phyloP scores from a whole-genome alignment of 2,329 filamentous ascomycete genomes.

The Xylariales sp. region DNA sequence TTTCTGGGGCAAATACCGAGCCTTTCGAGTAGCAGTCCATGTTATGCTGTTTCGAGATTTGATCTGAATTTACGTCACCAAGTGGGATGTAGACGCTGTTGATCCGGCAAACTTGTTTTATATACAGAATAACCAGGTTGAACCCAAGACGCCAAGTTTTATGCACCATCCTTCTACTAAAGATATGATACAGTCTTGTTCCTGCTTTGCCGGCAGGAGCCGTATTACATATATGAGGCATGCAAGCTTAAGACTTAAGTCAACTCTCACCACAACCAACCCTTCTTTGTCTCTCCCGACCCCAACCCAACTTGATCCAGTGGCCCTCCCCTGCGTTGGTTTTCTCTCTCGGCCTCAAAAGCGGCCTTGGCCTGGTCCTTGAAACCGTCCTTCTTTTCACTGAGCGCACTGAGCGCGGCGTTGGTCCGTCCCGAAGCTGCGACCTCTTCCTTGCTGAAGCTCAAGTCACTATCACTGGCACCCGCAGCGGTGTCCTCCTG shows the following conservation, averaged over 20 bases:
- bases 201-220: slow-evolving; percentile 2
- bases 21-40: no score
- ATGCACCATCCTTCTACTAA: slow-evolving; percentile 40
- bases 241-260: no score
- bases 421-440: slow-evolving; percentile 23
- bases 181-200: slow-evolving; percentile 34
- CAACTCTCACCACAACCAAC: slow-evolving; percentile 43
- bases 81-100: no score
- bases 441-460: slow-evolving; percentile 27
- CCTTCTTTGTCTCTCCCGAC: slow-evolving; percentile 36
- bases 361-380: slow-evolving; percentile 37
- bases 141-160: slow-evolving; percentile 35
- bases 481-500: slow-evolving; percentile 26
- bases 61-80: no score
- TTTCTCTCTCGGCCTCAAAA: slow-evolving; percentile 46
- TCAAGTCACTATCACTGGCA: slow-evolving; percentile 9
- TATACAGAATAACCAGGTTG: slow-evolving; percentile 15
- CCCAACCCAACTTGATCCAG: slow-evolving; percentile 46
- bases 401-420: slow-evolving; percentile 24
- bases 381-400: slow-evolving; percentile 26
- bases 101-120: no score
- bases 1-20: no score
- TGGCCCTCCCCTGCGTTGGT: slow-evolving; percentile 45
- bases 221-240: background rate
- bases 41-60: no score